These are phyloP conservation scores for Yarrowia deformans DNA, from an alignment of 805 yeast genomes.

Conservation along the genomic window DNA sequence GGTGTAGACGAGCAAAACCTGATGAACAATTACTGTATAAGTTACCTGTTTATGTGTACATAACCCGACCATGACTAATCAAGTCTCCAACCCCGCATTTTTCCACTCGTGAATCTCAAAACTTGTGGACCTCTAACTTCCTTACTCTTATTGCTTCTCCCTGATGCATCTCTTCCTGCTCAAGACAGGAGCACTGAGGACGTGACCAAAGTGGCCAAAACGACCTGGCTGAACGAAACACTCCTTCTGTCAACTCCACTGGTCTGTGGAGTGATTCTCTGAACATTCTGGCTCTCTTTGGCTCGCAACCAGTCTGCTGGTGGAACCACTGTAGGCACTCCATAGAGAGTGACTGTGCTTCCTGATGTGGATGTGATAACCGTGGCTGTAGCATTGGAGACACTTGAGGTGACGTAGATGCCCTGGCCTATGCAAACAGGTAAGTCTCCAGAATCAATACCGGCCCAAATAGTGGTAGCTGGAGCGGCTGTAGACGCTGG, in stretches of 20 bases:
- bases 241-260: background rate
- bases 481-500: background rate
- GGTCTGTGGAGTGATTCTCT: background rate
- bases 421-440: constrained; percentile 8
- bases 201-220: background rate
- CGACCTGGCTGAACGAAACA: background rate
- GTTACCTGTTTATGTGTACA: background rate
- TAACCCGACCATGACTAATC: background rate
- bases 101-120: background rate
- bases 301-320: constrained; percentile 26
- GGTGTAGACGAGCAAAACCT: too few species aligned
- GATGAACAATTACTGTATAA: background rate
- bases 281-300: constrained; percentile 20
- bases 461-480: constrained; percentile 6
- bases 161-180: background rate
- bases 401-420: background rate
- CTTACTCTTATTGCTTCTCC: too few species aligned
- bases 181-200: background rate
- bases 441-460: background rate
- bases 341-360: constrained; percentile 8
- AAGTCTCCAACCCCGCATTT: background rate
- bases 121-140: too few species aligned
- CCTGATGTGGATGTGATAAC: constrained; percentile 4
- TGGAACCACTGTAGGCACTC: background rate
- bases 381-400: background rate